Evolutionary conservation across 2,329 filamentous ascomycete species (phyloP), one percentile per base, ranked within the genome.

Genomic region (Hypoxylon sp.): DNA sequence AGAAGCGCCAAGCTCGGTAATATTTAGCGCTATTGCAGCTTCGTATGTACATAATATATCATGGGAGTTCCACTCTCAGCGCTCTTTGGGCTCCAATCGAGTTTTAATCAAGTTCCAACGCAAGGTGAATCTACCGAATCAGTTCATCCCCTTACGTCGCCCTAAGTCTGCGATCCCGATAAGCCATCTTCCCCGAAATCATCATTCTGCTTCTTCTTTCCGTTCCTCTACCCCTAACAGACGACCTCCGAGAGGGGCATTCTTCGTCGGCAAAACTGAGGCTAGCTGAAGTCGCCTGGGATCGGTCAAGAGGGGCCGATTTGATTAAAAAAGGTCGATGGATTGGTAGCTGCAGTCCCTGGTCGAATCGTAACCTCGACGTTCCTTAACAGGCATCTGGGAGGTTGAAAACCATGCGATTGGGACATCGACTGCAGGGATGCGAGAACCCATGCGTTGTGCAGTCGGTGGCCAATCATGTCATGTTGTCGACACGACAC

Each of bases 361-460:
- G 15, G 59, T 56, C 56, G 30, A 56, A 59, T 51, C 52, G 46
- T 37, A 62, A 43, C 56, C 34, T 59, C 56, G 47, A 47, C 17
- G 56, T 58, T 51, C 64, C 48, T 34, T 55, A 59, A 60, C 50
- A 53, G 56, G 60, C 53, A 64, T 64, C 64, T 67, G 46, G 20
- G 47, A 61, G 53, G 26, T 41, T 34, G n/a, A 49, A 39, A 51
- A 41, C 56, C 56, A 53, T 60, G 50, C 59, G 48, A 56, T 54
- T 59, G 48, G 46, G 44, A 56, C 55, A 61, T 50, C 55, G 43
- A 52, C 28, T 51, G n/a, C 58, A 67, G 62, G 62, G 63, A 56
- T 64, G 46, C 52, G 28, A 39, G 39, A 65, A 41, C 51, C 54
- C 59, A 58, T 56, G 53, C 51, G 57, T 47, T 34, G 34, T 51